phyloP scores from a whole-genome alignment of 2,329 filamentous ascomycete genomes.

The Claviceps monticola region DNA sequence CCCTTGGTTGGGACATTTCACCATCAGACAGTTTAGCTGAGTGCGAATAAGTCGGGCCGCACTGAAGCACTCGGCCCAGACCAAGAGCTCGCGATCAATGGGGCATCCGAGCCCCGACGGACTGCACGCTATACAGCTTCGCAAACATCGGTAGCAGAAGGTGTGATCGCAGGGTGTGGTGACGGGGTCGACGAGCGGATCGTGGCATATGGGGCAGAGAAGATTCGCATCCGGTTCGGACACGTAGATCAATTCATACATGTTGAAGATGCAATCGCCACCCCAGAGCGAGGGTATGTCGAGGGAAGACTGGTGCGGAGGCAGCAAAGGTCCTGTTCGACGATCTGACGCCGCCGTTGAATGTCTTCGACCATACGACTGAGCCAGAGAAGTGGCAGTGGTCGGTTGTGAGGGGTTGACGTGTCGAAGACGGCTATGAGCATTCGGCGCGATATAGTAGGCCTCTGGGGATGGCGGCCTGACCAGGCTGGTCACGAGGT shows the following conservation, averaged over 20 bases:
- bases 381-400: slow-evolving; percentile 1
- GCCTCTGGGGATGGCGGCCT: slow-evolving; percentile 24
- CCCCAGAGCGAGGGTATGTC: slow-evolving; percentile 25
- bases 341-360: slow-evolving; percentile 14
- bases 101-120: slow-evolving; percentile 35
- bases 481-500: slow-evolving; percentile 26
- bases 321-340: slow-evolving; percentile 20
- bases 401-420: slow-evolving; percentile 7
- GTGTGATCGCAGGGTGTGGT: slow-evolving; percentile 52
- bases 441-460: slow-evolving; percentile 17
- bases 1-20: slow-evolving; percentile 41
- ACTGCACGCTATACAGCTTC: slow-evolving; percentile 25
- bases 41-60: slow-evolving; percentile 38
- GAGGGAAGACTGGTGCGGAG: slow-evolving; percentile 24
- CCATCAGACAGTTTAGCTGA: slow-evolving; percentile 45
- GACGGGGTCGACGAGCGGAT: slow-evolving; percentile 44
- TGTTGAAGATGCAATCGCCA: slow-evolving; percentile 27
- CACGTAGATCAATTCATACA: slow-evolving; percentile 31
- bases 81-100: slow-evolving; percentile 37
- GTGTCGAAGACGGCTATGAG: slow-evolving; percentile 12
- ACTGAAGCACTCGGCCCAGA: slow-evolving; percentile 26
- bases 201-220: slow-evolving; percentile 43
- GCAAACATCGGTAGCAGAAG: slow-evolving; percentile 47
- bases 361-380: slow-evolving; percentile 8
- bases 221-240: slow-evolving; percentile 31